Evolutionary conservation across 139 green algal species (phyloP), one percentile per base, ranked within the genome.

Genomic region (Tetradesmus obliquus): DNA sequence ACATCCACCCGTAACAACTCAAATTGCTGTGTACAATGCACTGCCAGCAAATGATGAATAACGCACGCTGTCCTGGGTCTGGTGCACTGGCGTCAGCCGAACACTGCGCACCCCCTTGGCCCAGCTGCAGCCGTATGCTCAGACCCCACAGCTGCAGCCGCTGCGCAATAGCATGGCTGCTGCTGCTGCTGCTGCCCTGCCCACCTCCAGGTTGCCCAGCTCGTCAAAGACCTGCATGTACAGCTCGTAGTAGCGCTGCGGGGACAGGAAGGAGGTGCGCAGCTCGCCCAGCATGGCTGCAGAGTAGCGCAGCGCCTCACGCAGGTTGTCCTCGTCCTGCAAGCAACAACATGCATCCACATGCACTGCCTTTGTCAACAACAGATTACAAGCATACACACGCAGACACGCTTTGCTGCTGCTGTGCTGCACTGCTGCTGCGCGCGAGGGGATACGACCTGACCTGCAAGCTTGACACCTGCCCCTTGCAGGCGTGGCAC

Each of bases 231-330:
- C 96, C 79, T 96, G 85, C 95, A 99, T 98, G 94, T 99, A 99
- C 60, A 99, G 94, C 95, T 99, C 97, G 86, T 99, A 99, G 93
- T 99, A 99, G 88, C 97, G 97, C 86, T 99, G 98, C 6, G 98
- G 98, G 15, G 96, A 95, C 19, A 99, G 94, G 86, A 96, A 89
- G 0, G 96, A 98, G 0, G 98, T 99, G 51, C 98, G 94, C 79
- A 99, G 95, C 94, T 99, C 98, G 17, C 96, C 97, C 17, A 99
- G 96, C 97, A 99, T 98, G 0, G 95, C 94, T 1, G 96, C 94
- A 10, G 96, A 96, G 92, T 97, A 98, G 53, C 97, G 96, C n/a
- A 99, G 94, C 22, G 97, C 96, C 83, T 99, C 98, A 2, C 97
- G 93, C 92, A 99, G 90, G 93, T 99, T 99, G 93, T 98, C 96